A percentile compares a stretch with the other conserved stretches of the same genome.
These are phyloP conservation scores for Cystobasidium onofrii DNA, from an alignment of 768 basidiomycete species.

Conservation along the genomic window DNA sequence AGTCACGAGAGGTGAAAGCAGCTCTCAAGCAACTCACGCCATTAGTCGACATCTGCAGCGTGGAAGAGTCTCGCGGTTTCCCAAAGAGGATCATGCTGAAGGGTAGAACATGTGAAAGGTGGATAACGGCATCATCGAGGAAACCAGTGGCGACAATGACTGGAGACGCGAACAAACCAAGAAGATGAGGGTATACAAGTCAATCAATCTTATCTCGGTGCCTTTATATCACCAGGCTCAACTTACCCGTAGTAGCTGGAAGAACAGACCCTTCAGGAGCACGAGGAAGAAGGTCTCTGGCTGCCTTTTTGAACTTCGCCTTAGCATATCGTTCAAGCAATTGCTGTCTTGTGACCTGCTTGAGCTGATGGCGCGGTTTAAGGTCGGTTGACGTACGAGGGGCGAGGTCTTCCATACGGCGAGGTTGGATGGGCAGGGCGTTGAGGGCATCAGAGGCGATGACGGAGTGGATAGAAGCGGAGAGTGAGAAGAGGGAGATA, in stretches of 20 bases:
- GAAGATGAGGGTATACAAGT: neutral
- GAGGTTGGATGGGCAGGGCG: neutral
- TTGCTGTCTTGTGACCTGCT: neutral
- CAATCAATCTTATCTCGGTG: too few relatives aligned
- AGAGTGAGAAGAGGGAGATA: neutral
- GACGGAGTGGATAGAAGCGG: neutral
- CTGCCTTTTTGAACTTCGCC: neutral
- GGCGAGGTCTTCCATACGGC: neutral
- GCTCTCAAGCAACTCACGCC: neutral
- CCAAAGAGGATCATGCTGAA: neutral
- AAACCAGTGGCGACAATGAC: neutral
- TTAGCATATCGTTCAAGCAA: neutral
- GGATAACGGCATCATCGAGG: neutral
- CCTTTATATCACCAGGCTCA: too few relatives aligned
- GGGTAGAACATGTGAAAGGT: neutral
- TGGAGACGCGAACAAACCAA: neutral
- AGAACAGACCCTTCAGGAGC: neutral
- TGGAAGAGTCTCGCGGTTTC: neutral
- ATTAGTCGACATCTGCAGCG: neutral
- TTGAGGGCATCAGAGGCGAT: neutral
- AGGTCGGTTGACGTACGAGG: neutral
- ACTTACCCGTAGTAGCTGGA: neutral
- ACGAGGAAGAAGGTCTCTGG: neutral
- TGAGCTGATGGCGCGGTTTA: neutral
- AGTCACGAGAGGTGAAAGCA: neutral